Evolutionary conservation across 2,329 filamentous ascomycete genomes (phyloP).

Genomic region (Dryadomyces quercus-mongolicae): DNA sequence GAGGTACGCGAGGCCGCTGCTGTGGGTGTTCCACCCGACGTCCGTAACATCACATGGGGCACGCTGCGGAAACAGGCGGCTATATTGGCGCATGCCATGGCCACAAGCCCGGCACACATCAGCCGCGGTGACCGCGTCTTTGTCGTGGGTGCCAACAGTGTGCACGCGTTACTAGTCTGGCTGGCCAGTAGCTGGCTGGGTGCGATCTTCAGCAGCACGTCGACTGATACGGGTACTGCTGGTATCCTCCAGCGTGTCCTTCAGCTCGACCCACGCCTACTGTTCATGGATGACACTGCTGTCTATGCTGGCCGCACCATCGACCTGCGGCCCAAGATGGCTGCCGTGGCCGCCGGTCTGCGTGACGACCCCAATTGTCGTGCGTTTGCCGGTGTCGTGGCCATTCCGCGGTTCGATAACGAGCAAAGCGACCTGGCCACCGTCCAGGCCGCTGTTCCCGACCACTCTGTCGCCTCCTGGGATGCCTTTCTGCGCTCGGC

Average conservation of each 20-base stretch:
- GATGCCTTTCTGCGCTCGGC: constrained; percentile 27
- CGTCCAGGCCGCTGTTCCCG: constrained; percentile 20
- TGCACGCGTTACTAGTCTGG: constrained; percentile 62
- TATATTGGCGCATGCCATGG: constrained; percentile 52
- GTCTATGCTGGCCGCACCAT: constrained; percentile 68
- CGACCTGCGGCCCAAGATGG: constrained; percentile 63
- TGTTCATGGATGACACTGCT: constrained; percentile 76
- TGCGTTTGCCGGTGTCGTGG: constrained; percentile 52
- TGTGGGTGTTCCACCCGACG: constrained; percentile 20
- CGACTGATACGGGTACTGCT: constrained; percentile 73
- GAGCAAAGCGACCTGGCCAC: constrained; percentile 41
- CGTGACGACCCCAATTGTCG: constrained; percentile 33
- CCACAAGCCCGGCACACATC: constrained; percentile 32
- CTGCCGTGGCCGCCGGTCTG: constrained; percentile 52
- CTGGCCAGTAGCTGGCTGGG: constrained; percentile 60
- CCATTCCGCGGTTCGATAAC: constrained; percentile 52
- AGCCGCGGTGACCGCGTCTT: constrained; percentile 62
- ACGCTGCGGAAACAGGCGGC: constrained; percentile 50
- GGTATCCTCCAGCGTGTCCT: constrained; percentile 63
- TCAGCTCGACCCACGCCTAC: constrained; percentile 63
- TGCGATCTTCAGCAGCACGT: constrained; percentile 62
- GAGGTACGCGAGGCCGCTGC: constrained; percentile 56
- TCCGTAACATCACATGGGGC: constrained; percentile 52
- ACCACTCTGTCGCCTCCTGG: constrained; percentile 17
- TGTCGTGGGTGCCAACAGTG: constrained; percentile 60